Evolutionary conservation across 2,329 filamentous ascomycete genomes (phyloP), one percentile per base, ranked within the genome.

Genomic region (Fusarium nurragi): DNA sequence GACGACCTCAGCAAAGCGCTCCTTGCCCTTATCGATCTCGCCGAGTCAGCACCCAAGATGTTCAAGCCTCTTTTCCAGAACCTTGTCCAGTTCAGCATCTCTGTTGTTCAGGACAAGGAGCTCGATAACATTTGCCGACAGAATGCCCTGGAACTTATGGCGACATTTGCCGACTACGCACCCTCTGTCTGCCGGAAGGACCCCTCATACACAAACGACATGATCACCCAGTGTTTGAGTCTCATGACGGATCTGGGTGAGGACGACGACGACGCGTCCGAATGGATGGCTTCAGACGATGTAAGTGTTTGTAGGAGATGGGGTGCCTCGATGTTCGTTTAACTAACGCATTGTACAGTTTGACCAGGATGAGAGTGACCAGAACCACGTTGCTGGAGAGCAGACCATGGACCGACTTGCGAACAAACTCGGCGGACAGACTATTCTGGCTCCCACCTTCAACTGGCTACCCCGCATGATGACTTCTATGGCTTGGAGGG

Each of bases 391-490:
- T 67, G 95, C 94, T 39, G 95, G 95, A 60, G 95, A 99, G 79
- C 95, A 99, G 79, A 96, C 93, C 70, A 98, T 99, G 94, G 95
- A 99, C 76, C 89, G 95, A 56, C 83, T 99, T 51, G 94, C 95
- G 53, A 99, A 98, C 83, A 97, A 97, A 79, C 90, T 99, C 32
- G 95, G 95, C 55, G 95, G 95, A n/a, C 85, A 92, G 72, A 89
- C 91, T n/a, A 91, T 99, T 55, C 83, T 99, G 19, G 92, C 92
- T 26, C 94, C 94, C 1, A 98, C 94, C 1, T 99, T 98, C 79
- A 90, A 91, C 76, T 99, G 95, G 95, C 88, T 99, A 36, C 95
- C 95, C 11, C 87, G 93, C 65, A 99, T 99, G 95, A 96, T 98
- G 89, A 92, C 90, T 51, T 98, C 95, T 2, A 90, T 92, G 71